These are phyloP conservation scores for Neurospora sp. DNA, from an alignment of 495 filamentous ascomycete genomes.

Conservation along the genomic window DNA sequence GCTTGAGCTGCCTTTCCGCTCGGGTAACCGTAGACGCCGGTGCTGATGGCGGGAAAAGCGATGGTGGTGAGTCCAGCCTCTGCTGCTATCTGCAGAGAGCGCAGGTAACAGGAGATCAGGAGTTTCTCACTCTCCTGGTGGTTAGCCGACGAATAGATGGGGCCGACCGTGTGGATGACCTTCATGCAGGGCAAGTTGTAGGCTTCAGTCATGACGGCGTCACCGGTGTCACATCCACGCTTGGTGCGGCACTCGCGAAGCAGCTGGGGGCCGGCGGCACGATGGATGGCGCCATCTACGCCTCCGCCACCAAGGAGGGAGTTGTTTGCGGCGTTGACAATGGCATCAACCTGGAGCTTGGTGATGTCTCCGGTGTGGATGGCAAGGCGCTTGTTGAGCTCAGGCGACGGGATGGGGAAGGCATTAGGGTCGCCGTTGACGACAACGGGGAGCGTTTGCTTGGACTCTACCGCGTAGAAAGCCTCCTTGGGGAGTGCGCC, in stretches of 20 bases:
- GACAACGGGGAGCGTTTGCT: slow-evolving; percentile 3
- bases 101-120: slow-evolving; percentile 62
- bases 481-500: slow-evolving; percentile 16
- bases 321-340: slow-evolving; percentile 87
- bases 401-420: slow-evolving; percentile 29
- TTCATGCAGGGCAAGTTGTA: slow-evolving; percentile 65
- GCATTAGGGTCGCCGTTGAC: slow-evolving; percentile 12
- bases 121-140: slow-evolving; percentile 34
- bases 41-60: slow-evolving; percentile 76
- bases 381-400: slow-evolving; percentile 62
- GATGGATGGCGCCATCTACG: slow-evolving; percentile 81
- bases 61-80: slow-evolving; percentile 55
- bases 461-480: slow-evolving; percentile 4
- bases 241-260: slow-evolving; percentile 58
- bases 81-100: slow-evolving; percentile 61
- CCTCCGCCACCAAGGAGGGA: slow-evolving; percentile 76
- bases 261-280: slow-evolving; percentile 61
- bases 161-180: slow-evolving; percentile 87
- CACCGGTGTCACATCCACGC: slow-evolving; percentile 63
- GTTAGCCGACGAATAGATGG: slow-evolving; percentile 49
- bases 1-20: slow-evolving; percentile 55
- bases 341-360: slow-evolving; percentile 63
- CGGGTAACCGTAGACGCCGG: slow-evolving; percentile 86
- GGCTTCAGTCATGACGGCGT: slow-evolving; percentile 72
- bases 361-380: slow-evolving; percentile 77